Base-by-base conservation (phyloP, 768 basidiomycete genomes). In the Kwoniella pini region DNA sequence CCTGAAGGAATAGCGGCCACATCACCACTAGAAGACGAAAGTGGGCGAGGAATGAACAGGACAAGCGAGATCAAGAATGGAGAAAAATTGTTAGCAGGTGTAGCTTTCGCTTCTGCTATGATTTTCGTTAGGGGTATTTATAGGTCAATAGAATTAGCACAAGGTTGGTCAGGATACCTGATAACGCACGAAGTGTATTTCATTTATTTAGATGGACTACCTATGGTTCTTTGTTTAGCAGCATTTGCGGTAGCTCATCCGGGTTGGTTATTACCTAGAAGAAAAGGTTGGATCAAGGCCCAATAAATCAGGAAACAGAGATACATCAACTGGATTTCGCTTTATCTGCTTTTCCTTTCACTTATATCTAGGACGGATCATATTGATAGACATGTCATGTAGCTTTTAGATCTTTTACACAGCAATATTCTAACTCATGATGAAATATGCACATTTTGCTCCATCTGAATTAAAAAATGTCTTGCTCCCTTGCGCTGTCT, bases 71-170 rank as follows among this genome's bases (percentile, higher is more conserved):
- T 69, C 26, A 60, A 65, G 4, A 69, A 63, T 15, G 61, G 50
- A 10, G 43, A 69, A 27, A 30, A 51, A 4, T 45, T 71, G 1
- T 62, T 74, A 38, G 54, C 53, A 19, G 68, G 68, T 4, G 67
- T 69, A 6, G 63, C 64, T 1, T 70, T 74, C 31, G 68, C 68
- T 6, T 66, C 68, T 7, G 54, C 69, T 6, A 68, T 70, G 68
- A 71, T 74, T 58, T 69, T 68, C 51, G 62, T 64, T 19, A 58
- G 72, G 49, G 70, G 72, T 15, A 63, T 74, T 12, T 74, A 69
- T 33, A 63, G 75, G 45, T 67, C 68, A 1, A 67, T 76, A 33
- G 75, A 76, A 57, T 59, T 76, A 30, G 59, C 63, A 7, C 68
- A 74, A 44, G 75, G 75, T 4, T 75, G 73, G 73, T 62, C 54